phyloP scores from a whole-genome alignment of 1,139 yeast genomes.

The Candida neerlandica region DNA sequence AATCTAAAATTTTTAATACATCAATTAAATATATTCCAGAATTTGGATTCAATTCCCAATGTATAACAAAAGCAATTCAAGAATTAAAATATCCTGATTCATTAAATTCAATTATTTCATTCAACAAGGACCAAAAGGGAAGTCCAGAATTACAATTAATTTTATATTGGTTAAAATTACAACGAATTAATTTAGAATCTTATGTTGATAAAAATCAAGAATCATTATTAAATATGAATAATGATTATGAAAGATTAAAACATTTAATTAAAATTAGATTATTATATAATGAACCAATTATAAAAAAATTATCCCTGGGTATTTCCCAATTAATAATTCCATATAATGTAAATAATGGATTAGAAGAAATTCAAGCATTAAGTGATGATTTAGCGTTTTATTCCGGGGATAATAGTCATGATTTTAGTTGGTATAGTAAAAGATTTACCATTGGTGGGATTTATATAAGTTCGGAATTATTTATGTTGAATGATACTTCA shows the following conservation, averaged over 20 bases:
- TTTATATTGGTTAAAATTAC: constrained; percentile 44
- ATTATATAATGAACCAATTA: constrained; percentile 59
- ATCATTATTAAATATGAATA: constrained; percentile 26
- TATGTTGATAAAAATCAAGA: constrained; percentile 23
- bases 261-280: constrained; percentile 64
- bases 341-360: constrained; percentile 47
- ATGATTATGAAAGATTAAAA: constrained; percentile 62
- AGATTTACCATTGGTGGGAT: constrained; percentile 69
- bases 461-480: constrained; percentile 74
- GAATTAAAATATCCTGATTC: constrained; percentile 68
- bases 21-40: constrained; percentile 60
- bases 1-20: constrained; percentile 35
- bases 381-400: constrained; percentile 82
- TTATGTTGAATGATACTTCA: constrained; percentile 79
- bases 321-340: constrained; percentile 60
- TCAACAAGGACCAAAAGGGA: constrained; percentile 34
- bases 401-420: constrained; percentile 82
- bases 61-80: constrained; percentile 63
- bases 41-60: constrained; percentile 65
- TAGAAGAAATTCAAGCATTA: constrained; percentile 70
- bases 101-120: constrained; percentile 57
- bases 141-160: constrained; percentile 49
- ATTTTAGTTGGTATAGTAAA: constrained; percentile 92
- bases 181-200: constrained; percentile 34
- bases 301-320: constrained; percentile 47